Evolutionary conservation across 2,329 filamentous ascomycete species (phyloP), one percentile per base, ranked within the genome.

Genomic region (Phaeosphaeriaceae sp.): DNA sequence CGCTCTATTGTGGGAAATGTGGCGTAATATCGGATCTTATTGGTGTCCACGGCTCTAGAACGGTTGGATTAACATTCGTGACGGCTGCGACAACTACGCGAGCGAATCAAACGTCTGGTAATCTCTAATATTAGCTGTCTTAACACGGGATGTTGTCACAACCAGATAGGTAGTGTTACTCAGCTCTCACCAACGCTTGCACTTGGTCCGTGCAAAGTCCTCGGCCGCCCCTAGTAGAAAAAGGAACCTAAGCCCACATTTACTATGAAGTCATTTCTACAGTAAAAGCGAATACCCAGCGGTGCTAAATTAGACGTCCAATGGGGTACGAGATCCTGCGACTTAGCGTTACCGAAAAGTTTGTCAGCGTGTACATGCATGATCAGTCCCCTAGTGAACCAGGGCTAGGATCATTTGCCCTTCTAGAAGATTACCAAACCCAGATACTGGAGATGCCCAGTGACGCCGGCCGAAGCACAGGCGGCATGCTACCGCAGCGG

Each of bases 121-220:
- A 38, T 45, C 49, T 61, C 64, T 67, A 70, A 67, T 65, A 70
- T 71, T 70, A 70, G 68, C 54, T 56, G 46, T 54, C 40, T 60
- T 48, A 57, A 63, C 60, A 66, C 61, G 60, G 67, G 56, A 33
- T 57, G 53, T 53, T 55, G 49, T 60, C 48, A 46, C 40, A 34
- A 32, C 30, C 46, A 46, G 43, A 54, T 44, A 34, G 43, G 55
- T 44, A 34, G 42, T 40, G 56, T 69, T 66, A 70, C 62, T 72
- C 68, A 70, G 64, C 68, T 65, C 49, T 61, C 50, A 56, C 58
- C 44, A 52, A 56, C 50, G 48, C 56, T 60, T 53, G 52, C 45
- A n/a, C 32, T 51, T 49, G 50, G 40, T 53, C 42, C 52, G 42
- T 48, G 54, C 39, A 36, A 35, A 45, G 46, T 32, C 26, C 42